Percentiles rank a stretch among this genome's conserved stretches.
Conservation (phyloP, 352 stramenopile species). For the Phytopythium kandeliae region DNA sequence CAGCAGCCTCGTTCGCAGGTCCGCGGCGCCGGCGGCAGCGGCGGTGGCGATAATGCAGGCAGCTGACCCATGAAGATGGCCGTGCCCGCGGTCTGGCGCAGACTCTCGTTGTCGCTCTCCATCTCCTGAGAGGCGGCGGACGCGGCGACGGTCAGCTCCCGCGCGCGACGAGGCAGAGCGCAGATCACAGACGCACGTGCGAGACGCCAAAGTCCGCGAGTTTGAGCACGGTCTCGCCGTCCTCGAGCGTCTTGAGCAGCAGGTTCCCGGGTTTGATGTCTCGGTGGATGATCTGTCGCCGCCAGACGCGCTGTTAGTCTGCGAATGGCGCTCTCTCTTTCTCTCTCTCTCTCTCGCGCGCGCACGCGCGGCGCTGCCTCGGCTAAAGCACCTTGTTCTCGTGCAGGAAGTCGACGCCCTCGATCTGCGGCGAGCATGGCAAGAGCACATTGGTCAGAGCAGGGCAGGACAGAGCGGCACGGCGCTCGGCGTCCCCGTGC, state of each 20-base stretch:
- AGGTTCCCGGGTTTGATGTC: slow-evolving; percentile 82
- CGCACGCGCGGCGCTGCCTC: no score
- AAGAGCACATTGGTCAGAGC: not conserved
- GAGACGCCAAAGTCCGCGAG: slow-evolving; percentile 81
- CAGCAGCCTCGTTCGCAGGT: no score
- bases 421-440: slow-evolving; percentile 32
- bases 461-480: no score
- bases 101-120: slow-evolving; percentile 60
- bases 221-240: slow-evolving; percentile 65
- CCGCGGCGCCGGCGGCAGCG: no score
- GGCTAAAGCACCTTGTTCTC: slow-evolving; percentile 75
- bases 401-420: slow-evolving; percentile 78
- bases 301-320: no score
- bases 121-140: slow-evolving; percentile 35
- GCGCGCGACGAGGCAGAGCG: slow-evolving; percentile 25
- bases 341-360: no score
- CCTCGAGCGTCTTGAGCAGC: slow-evolving; percentile 49
- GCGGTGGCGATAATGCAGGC: no score
- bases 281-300: slow-evolving; percentile 61
- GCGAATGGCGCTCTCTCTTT: no score
- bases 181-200: slow-evolving; percentile 41
- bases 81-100: slow-evolving; percentile 70
- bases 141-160: slow-evolving; percentile 16
- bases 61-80: slow-evolving; percentile 66
- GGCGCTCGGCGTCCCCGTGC: no score